Evolutionary conservation across 345 rosid genomes (phyloP).

Genomic region (Bruguiera sexangula): DNA sequence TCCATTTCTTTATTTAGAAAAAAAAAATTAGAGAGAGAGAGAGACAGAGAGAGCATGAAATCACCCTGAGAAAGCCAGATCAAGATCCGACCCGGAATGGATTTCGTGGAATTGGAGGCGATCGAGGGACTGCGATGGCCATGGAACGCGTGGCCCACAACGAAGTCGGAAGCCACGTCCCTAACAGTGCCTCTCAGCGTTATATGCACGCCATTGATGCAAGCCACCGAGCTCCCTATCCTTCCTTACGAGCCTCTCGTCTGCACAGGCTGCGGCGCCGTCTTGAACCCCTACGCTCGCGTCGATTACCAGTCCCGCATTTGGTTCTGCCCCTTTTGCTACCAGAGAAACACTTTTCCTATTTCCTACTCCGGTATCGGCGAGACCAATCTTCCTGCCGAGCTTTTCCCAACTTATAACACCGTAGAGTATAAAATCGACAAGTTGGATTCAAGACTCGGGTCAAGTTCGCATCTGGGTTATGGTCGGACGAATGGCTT

Average conservation of each 20-base stretch:
- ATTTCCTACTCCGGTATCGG: constrained; percentile 68
- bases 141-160: constrained; percentile 95
- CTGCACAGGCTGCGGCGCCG: constrained; percentile 67
- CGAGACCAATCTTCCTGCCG: constrained; percentile 87
- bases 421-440: constrained; percentile 59
- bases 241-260: constrained; percentile 78
- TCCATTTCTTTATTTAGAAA: background rate
- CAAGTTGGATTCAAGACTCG: constrained; percentile 12
- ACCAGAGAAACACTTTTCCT: constrained; percentile 60
- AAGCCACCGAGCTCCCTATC: constrained; percentile 75
- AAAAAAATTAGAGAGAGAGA: no score
- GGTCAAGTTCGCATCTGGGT: constrained; percentile 15
- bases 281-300: constrained; percentile 85
- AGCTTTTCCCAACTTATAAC: constrained; percentile 92
- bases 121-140: constrained; percentile 95
- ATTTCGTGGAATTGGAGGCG: constrained; percentile 79
- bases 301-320: constrained; percentile 81
- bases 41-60: background rate
- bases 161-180: constrained; percentile 53
- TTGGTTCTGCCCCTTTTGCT: constrained; percentile 89
- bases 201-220: constrained; percentile 80
- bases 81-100: constrained; percentile 39
- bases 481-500: constrained; percentile 21
- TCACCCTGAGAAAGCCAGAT: constrained; percentile 4
- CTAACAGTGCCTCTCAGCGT: constrained; percentile 70